Evolutionary conservation across 768 basidiomycete species (phyloP), one percentile per base, ranked within the genome.

Genomic region (Pleurotus sapidus): DNA sequence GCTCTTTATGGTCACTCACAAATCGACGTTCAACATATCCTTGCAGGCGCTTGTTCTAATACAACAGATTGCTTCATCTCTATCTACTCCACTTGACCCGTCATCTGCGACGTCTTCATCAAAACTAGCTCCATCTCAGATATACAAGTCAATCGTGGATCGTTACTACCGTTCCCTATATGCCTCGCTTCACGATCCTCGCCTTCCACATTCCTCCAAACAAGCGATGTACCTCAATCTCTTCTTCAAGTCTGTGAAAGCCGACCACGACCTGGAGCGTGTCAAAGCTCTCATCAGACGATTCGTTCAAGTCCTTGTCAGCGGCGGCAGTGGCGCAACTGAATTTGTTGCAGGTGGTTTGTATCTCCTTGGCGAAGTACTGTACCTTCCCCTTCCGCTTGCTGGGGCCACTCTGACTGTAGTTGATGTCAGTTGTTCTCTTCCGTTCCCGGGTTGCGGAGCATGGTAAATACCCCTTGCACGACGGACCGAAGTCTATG

Each of bases 161-260:
- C 76, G 89, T 15, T 92, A 86, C 67, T 91, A 88, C 72, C 87
- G 93, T 40, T 85, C 93, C 0, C 75, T 99, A 0, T 99, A 98
- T 63, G 84, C 87, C n/a, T 94, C 93, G 2, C 75, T 99, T 4
- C 84, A 89, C 49, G 96, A 99, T 64, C 73, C 77, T 1, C 86
- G 96, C 12, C 80, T 99, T 1, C 79, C 87, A 2, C 77, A 80
- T 2, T 93, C 93, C 11, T 89, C 88, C 2, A 98, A 98, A 67
- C 95, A 98, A 68, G 94, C 95, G 4, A 91, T 98, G 87, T 98
- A 96, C 70, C 82, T 99, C 56, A 98, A 98, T 67, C 72, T 99
- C 15, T 70, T 98, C 17, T 95, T 95, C 83, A 95, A 92, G 64
- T 88, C 91, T 2, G 72, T 97, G 61, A 96, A 95, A 71, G 73